These are phyloP conservation scores for Agaricales sp. DNA, from an alignment of 1,284 basidiomycete genomes.

Conservation along the genomic window DNA sequence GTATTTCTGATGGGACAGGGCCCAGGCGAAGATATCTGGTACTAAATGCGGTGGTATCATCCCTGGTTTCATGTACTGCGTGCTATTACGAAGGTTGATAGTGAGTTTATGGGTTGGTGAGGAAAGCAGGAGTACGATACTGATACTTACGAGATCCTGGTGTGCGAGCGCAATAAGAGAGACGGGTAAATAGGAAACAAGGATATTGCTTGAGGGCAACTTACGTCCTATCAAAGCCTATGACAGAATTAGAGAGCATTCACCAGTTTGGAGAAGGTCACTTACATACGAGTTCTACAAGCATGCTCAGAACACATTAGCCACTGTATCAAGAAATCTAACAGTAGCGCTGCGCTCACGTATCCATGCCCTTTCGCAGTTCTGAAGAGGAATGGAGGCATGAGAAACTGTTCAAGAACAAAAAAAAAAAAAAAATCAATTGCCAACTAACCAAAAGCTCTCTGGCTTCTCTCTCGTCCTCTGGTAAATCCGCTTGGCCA, in stretches of 20 bases:
- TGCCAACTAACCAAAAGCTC: neutral
- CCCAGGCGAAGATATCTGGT: neutral
- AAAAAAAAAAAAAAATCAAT: neutral
- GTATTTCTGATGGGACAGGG: neutral
- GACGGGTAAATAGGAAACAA: neutral
- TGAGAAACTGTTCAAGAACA: neutral
- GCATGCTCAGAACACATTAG: neutral
- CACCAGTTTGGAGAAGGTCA: neutral
- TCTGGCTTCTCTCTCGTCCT: constrained; percentile 1
- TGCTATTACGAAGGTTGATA: neutral
- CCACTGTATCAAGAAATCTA: neutral
- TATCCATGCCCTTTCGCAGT: constrained; percentile 2
- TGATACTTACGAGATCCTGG: neutral
- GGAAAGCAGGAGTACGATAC: neutral
- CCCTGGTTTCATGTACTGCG: neutral
- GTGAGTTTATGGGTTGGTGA: neutral
- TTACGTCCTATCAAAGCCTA: constrained; percentile 4
- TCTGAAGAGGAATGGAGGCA: neutral
- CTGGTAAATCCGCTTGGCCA: neutral
- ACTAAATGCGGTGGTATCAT: neutral
- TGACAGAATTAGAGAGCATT: neutral
- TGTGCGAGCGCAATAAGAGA: neutral
- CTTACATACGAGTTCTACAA: constrained; percentile 1
- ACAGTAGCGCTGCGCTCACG: neutral
- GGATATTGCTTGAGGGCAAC: no score